Evolutionary conservation across 306 rosid species (phyloP), one percentile per base, ranked within the genome.

Genomic region (Alnus glutinosa): DNA sequence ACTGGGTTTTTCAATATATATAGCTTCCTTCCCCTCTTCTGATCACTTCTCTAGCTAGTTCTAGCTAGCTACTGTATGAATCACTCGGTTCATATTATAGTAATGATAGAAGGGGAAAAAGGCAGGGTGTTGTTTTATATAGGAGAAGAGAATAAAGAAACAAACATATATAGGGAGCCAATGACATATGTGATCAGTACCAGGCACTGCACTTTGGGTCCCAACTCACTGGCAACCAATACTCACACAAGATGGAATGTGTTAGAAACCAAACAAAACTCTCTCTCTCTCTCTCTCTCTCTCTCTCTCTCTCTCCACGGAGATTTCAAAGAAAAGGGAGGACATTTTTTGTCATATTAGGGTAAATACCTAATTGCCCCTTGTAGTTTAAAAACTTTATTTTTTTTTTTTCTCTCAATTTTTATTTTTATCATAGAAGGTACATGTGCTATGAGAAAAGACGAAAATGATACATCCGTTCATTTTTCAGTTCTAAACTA

Each of bases 61-160:
- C 37, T 34, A 1, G 1, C 14, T 49, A 5, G 4, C 71, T 7
- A 7, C 47, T 37, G 48, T 18, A 16, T 32, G 54, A 9, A 55
- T n/a, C 77, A 42, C 47, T 71, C 19, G 48, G 47, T 2, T 36
- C 12, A 64, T 64, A 11, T 34, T 7, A 11, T 2, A 34, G 44
- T 32, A 57, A 48, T 57, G 64, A 48, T 14, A 18, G 59, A 76
- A 51, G 64, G 68, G 11, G 32, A 62, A 54, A n/a, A 76, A 39
- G 70, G 52, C 55, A 62, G 13, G 55, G 47, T 37, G 61, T 70
- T 71, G 49, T 75, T 68, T 28, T 59, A 59, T 76, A 76, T 42
- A 71, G 74, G 71, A 76, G 13, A 68, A 44, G 49, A 28, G 14
- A 80, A 11, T 52, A 48, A 19, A 66, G 57, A 58, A 12, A 9